phyloP scores from a whole-genome alignment of 1,139 yeast species.

The Tardiomyces depauwii region DNA sequence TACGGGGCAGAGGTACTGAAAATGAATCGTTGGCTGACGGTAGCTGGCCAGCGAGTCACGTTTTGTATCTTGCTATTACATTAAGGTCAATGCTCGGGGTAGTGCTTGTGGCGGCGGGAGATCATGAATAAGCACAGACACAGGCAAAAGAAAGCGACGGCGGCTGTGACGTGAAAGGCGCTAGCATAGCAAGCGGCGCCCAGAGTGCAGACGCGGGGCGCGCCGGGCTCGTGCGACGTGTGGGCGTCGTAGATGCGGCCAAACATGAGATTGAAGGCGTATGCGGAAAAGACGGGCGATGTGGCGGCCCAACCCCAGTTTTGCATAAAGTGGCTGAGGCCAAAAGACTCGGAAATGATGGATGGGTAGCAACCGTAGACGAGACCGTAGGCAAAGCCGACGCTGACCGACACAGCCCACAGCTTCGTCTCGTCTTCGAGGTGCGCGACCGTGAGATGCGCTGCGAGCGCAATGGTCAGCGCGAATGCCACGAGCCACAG shows the following conservation, averaged over 20 bases:
- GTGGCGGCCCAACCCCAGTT: slow-evolving; percentile 56
- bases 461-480: slow-evolving; percentile 26
- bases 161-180: slow-evolving; percentile 18
- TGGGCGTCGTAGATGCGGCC: slow-evolving; percentile 25
- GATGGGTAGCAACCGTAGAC: slow-evolving; percentile 72
- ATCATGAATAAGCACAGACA: slow-evolving; percentile 17
- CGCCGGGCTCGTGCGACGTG: slow-evolving; percentile 9
- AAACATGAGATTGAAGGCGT: slow-evolving; percentile 23
- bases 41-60: background rate
- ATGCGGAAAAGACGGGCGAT: slow-evolving; percentile 25
- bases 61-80: slow-evolving; percentile 9
- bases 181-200: slow-evolving; percentile 18
- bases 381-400: slow-evolving; percentile 66
- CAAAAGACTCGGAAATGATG: slow-evolving; percentile 60
- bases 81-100: slow-evolving; percentile 2
- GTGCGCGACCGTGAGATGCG: slow-evolving; percentile 17
- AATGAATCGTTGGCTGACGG: background rate
- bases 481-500: slow-evolving; percentile 57
- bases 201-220: slow-evolving; percentile 14
- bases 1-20: no score
- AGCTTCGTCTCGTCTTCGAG: slow-evolving; percentile 28
- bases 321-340: slow-evolving; percentile 57
- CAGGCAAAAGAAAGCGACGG: slow-evolving; percentile 30
- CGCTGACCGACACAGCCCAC: slow-evolving; percentile 39
- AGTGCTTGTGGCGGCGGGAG: background rate